Percentiles rank a stretch among this genome's conserved stretches.
Evolutionary conservation across 768 basidiomycete species (phyloP).

Genomic region (Paxillus ammoniavirescens): DNA sequence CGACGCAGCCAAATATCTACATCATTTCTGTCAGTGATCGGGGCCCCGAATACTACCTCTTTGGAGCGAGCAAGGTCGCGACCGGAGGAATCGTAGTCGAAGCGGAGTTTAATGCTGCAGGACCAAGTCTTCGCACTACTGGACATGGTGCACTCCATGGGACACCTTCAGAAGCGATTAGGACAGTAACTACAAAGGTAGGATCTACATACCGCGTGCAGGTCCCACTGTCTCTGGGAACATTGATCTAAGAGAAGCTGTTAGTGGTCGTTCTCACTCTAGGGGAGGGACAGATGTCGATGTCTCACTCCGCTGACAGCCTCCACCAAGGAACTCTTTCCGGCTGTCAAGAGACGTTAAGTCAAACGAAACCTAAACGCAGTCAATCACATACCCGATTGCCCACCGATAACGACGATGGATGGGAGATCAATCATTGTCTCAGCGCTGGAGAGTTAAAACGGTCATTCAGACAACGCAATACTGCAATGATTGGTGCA

Average conservation of each 20-base stretch:
- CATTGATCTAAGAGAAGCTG: constrained; percentile 44
- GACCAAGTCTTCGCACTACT: constrained; percentile 38
- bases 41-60: constrained; percentile 28
- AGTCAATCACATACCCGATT: constrained; percentile 42
- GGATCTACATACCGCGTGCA: constrained; percentile 47
- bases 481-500: not conserved
- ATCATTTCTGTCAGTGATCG: constrained; percentile 26
- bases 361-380: not conserved
- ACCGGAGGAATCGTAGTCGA: constrained; percentile 32
- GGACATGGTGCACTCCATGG: constrained; percentile 52
- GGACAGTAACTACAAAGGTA: not conserved
- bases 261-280: not conserved
- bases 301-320: constrained; percentile 51
- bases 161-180: constrained; percentile 37
- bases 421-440: constrained; percentile 45
- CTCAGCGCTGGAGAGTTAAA: constrained; percentile 30
- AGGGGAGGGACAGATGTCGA: not conserved
- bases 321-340: constrained; percentile 60
- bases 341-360: constrained; percentile 35
- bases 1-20: constrained; percentile 46
- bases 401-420: constrained; percentile 54
- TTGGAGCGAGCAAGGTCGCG: constrained; percentile 18
- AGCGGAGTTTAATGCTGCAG: constrained; percentile 43
- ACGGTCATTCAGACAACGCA: not conserved
- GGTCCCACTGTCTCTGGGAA: constrained; percentile 61